Evolutionary conservation across 371 early-diverging fungal genomes (phyloP).

Genomic region (Mucor saturninus): DNA sequence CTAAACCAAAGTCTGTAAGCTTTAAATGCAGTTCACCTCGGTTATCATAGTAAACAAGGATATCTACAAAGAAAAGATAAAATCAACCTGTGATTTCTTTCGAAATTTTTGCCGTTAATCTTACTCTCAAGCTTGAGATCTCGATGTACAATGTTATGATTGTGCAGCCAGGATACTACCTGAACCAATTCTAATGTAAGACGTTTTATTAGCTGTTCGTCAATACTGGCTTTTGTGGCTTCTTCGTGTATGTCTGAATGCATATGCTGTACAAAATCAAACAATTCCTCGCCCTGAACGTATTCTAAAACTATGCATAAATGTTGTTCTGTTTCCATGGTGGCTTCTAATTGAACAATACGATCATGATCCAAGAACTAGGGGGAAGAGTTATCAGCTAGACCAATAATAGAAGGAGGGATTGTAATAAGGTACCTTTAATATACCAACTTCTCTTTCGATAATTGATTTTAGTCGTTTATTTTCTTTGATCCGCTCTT

Average conservation of each 20-base stretch:
- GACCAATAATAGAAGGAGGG: too few species aligned
- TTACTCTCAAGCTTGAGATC: constrained; percentile 76
- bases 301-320: constrained; percentile 52
- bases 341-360: constrained; percentile 68
- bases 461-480: constrained; percentile 28
- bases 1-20: constrained; percentile 76
- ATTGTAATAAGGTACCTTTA: constrained; percentile 23
- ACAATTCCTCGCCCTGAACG: constrained; percentile 32
- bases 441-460: constrained; percentile 35
- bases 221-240: constrained; percentile 7
- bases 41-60: constrained; percentile 33
- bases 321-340: constrained; percentile 62
- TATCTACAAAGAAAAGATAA: constrained; percentile 22
- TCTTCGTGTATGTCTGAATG: constrained; percentile 8
- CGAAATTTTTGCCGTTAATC: constrained; percentile 2
- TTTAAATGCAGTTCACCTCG: constrained; percentile 57
- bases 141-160: constrained; percentile 66
- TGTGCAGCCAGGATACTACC: constrained; percentile 66
- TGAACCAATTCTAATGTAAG: constrained; percentile 50
- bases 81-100: not conserved
- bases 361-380: constrained; percentile 62
- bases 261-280: constrained; percentile 40
- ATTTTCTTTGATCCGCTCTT: constrained; percentile 26
- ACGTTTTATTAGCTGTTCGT: constrained; percentile 26
- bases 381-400: not conserved